Base-by-base conservation (phyloP, 768 basidiomycete genomes). In the Phanerochaete sordida region DNA sequence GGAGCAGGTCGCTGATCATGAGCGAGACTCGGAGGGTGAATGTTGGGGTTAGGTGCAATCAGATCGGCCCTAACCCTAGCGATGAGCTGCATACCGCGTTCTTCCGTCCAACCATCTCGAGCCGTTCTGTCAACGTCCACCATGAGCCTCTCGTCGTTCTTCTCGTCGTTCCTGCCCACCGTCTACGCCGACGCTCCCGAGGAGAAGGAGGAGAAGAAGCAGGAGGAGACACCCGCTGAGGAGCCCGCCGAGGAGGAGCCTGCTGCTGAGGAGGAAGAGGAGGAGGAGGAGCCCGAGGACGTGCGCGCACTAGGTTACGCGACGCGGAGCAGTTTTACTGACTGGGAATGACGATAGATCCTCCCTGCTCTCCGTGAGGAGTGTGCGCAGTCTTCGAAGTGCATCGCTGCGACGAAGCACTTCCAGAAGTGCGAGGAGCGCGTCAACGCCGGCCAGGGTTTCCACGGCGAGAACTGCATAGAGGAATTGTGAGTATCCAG, bases 341-440 rank as follows among this genome's bases (percentile, higher is more conserved):
- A 37, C 31, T 13, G 35, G 12, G 26, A 2, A 30, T 12, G 30
- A 37, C 51, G 50, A 45, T 62, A 96, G 93, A 47, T 78, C 24
- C 83, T 89, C 28, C 92, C 93, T 27, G 73, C 70, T 37, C 74
- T 96, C 60, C 82, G 87, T 57, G 91, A 92, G 46, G 88, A 91
- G 66, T 93, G 91, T 74, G 80, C 88, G 68, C 72, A 81, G 62
- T 75, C 84, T 31, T 66, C 81, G 2, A 84, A 87, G 64, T 95
- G 94, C 65, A 83, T 81, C 39, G 74, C 84, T 37, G 72, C 87
- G 58, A 78, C 87, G 39, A 84, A 89, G 69, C 95, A 96, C 77
- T 96, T 95, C 73, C 82, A 88, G 60, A 91, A 95, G 70, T 96
- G 95, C 74, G 83, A 91, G 71, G 90, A 95, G 74, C 95, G 93